Conservation (phyloP, 2,329 filamentous ascomycete species). For the Fusarium duplospermum region DNA sequence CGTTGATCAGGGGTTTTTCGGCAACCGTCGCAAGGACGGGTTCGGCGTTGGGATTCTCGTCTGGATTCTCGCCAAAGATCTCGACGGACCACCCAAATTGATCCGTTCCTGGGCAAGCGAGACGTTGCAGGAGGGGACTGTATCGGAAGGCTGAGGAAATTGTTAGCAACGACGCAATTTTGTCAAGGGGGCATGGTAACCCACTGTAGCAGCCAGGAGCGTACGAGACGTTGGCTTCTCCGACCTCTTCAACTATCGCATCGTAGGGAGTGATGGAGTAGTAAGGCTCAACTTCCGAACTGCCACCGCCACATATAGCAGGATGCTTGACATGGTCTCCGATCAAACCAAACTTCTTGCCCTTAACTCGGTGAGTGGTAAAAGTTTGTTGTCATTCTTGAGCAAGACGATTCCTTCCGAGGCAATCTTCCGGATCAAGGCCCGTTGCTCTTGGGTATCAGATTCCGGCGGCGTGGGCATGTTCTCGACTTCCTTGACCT, state of each 20-base stretch:
- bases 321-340: neutral
- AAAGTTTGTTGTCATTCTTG: neutral
- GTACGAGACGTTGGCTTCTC: neutral
- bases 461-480: neutral
- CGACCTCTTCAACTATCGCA: neutral
- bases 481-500: neutral
- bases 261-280: neutral
- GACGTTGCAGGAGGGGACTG: neutral
- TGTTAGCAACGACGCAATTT: neutral
- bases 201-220: neutral
- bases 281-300: neutral
- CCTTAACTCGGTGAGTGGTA: neutral
- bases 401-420: neutral
- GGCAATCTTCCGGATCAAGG: neutral
- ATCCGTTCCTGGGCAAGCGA: neutral
- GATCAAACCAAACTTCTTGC: neutral
- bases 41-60: neutral
- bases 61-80: neutral
- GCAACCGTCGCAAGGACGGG: neutral
- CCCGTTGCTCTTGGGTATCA: neutral
- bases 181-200: too few relatives aligned
- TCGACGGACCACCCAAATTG: neutral
- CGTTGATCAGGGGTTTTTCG: neutral
- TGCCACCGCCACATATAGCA: neutral
- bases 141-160: neutral